Percentiles rank a stretch among this genome's conserved stretches.
phyloP scores from a whole-genome alignment of 1,139 yeast species.

The Debaryomyces sp. region DNA sequence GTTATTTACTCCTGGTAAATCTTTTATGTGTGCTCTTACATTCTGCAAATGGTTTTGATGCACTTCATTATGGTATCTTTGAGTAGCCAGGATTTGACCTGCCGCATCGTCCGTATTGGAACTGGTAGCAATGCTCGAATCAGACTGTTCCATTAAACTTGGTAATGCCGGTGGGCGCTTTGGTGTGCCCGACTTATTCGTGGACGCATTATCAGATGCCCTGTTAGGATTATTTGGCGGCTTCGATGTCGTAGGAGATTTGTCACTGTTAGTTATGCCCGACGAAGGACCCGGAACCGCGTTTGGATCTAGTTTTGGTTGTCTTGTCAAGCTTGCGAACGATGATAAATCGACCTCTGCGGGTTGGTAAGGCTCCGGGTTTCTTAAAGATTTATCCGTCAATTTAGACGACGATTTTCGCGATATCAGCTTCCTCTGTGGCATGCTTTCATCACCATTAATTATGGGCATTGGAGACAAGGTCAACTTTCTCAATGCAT shows the following conservation, averaged over 20 bases:
- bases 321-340: conserved; percentile 51
- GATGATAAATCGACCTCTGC: conserved; percentile 57
- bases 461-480: conserved; percentile 46
- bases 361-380: conserved; percentile 48
- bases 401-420: conserved; percentile 17
- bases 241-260: neutral
- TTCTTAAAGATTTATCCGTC: conserved; percentile 11
- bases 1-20: conserved; percentile 9
- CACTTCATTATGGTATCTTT: conserved; percentile 17
- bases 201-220: neutral
- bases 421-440: conserved; percentile 12
- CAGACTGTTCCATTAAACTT: conserved; percentile 1
- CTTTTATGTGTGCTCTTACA: conserved; percentile 9
- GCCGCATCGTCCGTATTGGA: neutral
- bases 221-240: neutral
- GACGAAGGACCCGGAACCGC: neutral
- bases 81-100: neutral
- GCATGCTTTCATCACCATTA: conserved; percentile 14
- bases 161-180: conserved; percentile 2
- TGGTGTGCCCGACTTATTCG: neutral
- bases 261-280: neutral
- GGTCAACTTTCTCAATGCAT: conserved; percentile 49
- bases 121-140: neutral
- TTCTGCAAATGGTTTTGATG: conserved; percentile 15
- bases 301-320: conserved; percentile 29